Base-by-base conservation (phyloP, 805 yeast species). In the Danielia reshetovae region DNA sequence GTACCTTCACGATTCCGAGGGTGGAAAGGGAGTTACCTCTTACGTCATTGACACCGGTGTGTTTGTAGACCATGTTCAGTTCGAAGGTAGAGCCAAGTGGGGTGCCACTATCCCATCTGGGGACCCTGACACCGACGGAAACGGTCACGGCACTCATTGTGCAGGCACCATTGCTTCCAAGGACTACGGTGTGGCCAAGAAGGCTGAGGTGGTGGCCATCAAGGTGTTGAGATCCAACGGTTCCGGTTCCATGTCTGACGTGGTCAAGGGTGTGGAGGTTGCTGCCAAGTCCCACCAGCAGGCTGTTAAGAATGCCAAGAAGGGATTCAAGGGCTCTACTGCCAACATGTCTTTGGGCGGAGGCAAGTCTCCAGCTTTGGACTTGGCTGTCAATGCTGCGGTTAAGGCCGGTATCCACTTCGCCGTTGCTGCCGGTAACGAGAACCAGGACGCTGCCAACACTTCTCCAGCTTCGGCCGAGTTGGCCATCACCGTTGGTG, bases 81-180 rank as follows among this genome's bases (percentile, higher is more conserved):
- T 84, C 51, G 80, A 72, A 47, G 80, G 77, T 0, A 60, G 90
- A 35, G 85, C 81, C 6, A 47, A 43, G 5, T 53, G 59, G 38
- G 89, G 89, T 0, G 70, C 65, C 6, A 85, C 81, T 49, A 75
- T 79, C 38, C 79, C 86, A 0, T 65, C 62, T 2, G 81, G 76
- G 44, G 76, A 77, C 1, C 51, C 66, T 1, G 86, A 85, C 5
- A 65, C 33, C 55, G 96, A 89, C 54, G 61, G 61, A 7, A 80
- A 81, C 47, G 96, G 96, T 0, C 97, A 88, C 56, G 97, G 96
- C 0, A 86, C 96, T 1, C 96, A 88, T 58, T 94, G 89, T 30
- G 95, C 96, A 0, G 96, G 96, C 3, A 64, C 86, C 9, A 73
- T 86, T 36, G 96, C 90, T 0, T 85, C 96, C 2, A 68, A 62